A percentile compares a stretch with the other conserved stretches of the same genome.
Evolutionary conservation across 2,329 filamentous ascomycete genomes (phyloP).

Genomic region (Rutstroemia sydowiana): DNA sequence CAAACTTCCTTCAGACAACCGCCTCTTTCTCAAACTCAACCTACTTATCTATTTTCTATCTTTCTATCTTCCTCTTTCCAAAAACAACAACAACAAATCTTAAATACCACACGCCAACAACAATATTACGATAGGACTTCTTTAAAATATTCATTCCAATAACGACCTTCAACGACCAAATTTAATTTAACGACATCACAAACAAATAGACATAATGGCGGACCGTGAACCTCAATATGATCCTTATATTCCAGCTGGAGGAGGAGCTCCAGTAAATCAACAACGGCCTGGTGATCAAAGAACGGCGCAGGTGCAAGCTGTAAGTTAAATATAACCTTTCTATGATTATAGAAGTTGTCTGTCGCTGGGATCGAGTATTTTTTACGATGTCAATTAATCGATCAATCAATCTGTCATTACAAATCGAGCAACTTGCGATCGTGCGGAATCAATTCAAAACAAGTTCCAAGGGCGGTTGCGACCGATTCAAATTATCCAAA

Average conservation of each 20-base stretch:
- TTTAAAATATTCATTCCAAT: too few species aligned
- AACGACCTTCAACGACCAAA: too few species aligned
- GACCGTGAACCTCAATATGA: constrained; percentile 27
- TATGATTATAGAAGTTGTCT: constrained; percentile 5
- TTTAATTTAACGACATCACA: not conserved
- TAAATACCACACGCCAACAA: too few species aligned
- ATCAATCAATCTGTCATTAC: constrained; percentile 8
- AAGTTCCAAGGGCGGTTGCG: not conserved
- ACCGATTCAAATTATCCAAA: not conserved
- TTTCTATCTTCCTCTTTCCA: too few species aligned
- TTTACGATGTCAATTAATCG: constrained; percentile 17
- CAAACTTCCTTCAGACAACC: too few species aligned
- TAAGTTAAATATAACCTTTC: constrained; percentile 43
- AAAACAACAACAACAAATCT: too few species aligned
- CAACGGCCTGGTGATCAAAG: constrained; percentile 44
- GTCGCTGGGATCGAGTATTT: constrained; percentile 12
- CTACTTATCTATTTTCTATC: too few species aligned
- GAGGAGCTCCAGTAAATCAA: constrained; percentile 31
- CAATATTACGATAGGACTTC: too few species aligned
- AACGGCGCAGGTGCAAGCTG: constrained; percentile 73
- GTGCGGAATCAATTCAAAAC: not conserved
- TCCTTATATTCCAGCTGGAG: constrained; percentile 28
- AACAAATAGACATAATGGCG: constrained; percentile 22
- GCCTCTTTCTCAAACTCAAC: too few species aligned
- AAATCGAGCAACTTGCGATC: not conserved